Conservation (phyloP, 257 asterid species). For the Nemophila menziesii region DNA sequence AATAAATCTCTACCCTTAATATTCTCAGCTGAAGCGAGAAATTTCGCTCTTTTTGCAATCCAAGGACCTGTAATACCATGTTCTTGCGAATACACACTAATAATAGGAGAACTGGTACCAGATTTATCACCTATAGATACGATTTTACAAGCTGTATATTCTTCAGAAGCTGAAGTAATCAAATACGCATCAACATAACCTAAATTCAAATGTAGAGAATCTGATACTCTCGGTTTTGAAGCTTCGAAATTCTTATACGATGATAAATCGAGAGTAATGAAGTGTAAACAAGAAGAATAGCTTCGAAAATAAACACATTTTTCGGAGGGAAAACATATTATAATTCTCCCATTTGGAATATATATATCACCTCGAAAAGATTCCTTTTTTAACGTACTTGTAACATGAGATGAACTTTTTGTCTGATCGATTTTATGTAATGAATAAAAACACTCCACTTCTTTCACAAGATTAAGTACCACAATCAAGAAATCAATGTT, state of each 20-base stretch:
- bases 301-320: constrained; percentile 28
- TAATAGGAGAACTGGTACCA: constrained; percentile 29
- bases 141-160: constrained; percentile 34
- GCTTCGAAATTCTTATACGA: constrained; percentile 31
- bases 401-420: constrained; percentile 20
- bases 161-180: constrained; percentile 32
- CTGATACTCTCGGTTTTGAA: constrained; percentile 28
- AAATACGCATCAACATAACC: constrained; percentile 45
- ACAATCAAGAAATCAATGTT: constrained; percentile 38
- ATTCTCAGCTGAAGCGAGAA: constrained; percentile 63
- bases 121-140: constrained; percentile 37
- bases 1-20: constrained; percentile 36
- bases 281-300: constrained; percentile 51
- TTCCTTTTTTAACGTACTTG: constrained; percentile 23
- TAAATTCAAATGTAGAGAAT: constrained; percentile 48
- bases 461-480: constrained; percentile 35
- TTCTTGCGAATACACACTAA: constrained; percentile 73
- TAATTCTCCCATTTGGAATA: constrained; percentile 66
- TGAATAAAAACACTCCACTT: constrained; percentile 31
- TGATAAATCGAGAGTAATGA: constrained; percentile 60
- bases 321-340: constrained; percentile 53
- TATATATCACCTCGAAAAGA: constrained; percentile 41
- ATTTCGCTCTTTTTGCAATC: constrained; percentile 73
- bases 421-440: constrained; percentile 25
- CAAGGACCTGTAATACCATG: constrained; percentile 63